Evolutionary conservation across 768 basidiomycete genomes (phyloP).

Genomic region (Leucosporidium yakuticum): DNA sequence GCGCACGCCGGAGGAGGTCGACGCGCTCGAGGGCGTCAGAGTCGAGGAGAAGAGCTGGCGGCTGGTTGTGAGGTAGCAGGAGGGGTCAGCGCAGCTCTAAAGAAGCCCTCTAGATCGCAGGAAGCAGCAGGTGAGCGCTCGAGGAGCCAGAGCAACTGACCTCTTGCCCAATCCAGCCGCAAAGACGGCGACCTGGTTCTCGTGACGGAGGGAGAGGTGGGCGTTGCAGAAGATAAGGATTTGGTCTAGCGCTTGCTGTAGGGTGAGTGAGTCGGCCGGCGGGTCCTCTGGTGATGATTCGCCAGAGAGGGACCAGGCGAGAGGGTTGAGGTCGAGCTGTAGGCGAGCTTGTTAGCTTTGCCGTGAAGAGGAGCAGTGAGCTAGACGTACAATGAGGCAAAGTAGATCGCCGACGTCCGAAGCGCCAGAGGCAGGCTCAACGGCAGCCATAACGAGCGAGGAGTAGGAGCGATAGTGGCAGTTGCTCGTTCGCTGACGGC

Average conservation of each 20-base stretch:
- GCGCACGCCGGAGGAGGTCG: slow-evolving; percentile 13
- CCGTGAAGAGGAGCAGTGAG: neutral
- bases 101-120: slow-evolving; percentile 65
- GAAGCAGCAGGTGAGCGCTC: neutral
- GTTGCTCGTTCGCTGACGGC: no score
- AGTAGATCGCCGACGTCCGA: slow-evolving; percentile 15
- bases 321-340: slow-evolving; percentile 39
- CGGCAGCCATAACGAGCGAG: no score
- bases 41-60: slow-evolving; percentile 30
- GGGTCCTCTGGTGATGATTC: neutral
- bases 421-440: no score
- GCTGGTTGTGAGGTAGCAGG: slow-evolving; percentile 47
- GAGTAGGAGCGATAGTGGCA: no score
- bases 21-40: slow-evolving; percentile 4
- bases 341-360: neutral
- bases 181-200: slow-evolving; percentile 87
- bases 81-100: slow-evolving; percentile 44
- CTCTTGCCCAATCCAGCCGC: slow-evolving; percentile 79
- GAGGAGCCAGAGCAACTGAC: slow-evolving; percentile 45
- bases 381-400: slow-evolving; percentile 21
- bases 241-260: slow-evolving; percentile 71
- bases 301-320: slow-evolving; percentile 29
- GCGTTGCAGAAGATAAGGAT: slow-evolving; percentile 86
- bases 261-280: slow-evolving; percentile 51
- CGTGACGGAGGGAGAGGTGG: slow-evolving; percentile 81